phyloP scores from a whole-genome alignment of 208 protist genomes.

The Eutreptiella sp. region DNA sequence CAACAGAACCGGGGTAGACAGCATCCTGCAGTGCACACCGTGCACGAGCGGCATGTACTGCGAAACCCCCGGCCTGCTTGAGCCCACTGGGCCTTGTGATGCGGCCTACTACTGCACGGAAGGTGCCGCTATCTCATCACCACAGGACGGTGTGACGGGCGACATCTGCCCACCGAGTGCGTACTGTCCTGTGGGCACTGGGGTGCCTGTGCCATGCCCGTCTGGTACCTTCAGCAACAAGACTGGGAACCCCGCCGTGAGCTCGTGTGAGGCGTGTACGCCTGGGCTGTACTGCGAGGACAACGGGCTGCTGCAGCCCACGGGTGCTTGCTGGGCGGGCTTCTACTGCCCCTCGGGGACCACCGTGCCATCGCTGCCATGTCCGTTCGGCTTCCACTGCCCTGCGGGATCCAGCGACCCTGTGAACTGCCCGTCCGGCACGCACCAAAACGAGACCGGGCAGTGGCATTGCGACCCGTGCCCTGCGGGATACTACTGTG shows the following conservation, averaged over 20 bases:
- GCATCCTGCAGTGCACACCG: background rate
- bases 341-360: conserved; percentile 28
- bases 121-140: background rate
- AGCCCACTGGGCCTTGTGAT: conserved; percentile 19
- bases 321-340: conserved; percentile 23
- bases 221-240: conserved; percentile 8
- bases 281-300: conserved; percentile 24
- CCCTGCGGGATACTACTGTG: conserved; percentile 23
- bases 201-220: background rate
- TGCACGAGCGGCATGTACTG: conserved; percentile 32
- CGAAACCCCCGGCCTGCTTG: background rate
- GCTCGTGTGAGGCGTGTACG: conserved; percentile 9
- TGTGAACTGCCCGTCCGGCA: conserved; percentile 26
- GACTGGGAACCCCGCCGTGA: background rate
- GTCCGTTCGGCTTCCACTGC: conserved; percentile 39
- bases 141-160: background rate
- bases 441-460: conserved; percentile 24
- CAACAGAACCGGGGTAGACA: background rate
- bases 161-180: conserved; percentile 6
- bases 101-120: conserved; percentile 29
- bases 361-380: conserved; percentile 13
- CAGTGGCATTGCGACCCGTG: conserved; percentile 25
- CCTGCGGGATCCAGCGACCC: background rate
- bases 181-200: conserved; percentile 40
- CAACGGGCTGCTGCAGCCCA: conserved; percentile 1